Percentiles rank a stretch among this genome's conserved stretches.
Evolutionary conservation across 257 asterid genomes (phyloP).

Genomic region (Ballota nigra): DNA sequence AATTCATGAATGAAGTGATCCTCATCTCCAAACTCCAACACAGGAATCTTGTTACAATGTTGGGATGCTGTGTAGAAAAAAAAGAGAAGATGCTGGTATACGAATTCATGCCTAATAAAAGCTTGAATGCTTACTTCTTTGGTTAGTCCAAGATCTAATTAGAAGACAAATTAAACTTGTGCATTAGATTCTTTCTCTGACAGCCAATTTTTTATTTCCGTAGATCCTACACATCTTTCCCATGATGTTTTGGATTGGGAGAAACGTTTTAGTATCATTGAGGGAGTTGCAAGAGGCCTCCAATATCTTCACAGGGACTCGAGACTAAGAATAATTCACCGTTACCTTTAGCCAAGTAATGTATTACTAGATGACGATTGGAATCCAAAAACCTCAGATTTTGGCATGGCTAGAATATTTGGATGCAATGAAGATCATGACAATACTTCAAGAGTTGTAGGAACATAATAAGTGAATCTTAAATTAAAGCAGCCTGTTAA

Average conservation of each 20-base stretch:
- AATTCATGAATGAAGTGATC: background rate
- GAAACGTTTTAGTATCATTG: conserved; percentile 40
- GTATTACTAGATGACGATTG: conserved; percentile 48
- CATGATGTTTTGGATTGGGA: conserved; percentile 39
- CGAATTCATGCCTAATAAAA: no score
- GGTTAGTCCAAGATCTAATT: no score
- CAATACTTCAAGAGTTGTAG: conserved; percentile 49
- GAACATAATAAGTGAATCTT: conserved; percentile 50
- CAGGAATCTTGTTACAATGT: background rate
- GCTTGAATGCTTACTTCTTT: no score
- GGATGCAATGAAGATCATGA: conserved; percentile 46
- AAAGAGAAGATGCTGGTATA: no score
- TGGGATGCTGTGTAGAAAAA: background rate
- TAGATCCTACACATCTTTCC: conserved; percentile 29
- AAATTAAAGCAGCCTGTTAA: background rate
- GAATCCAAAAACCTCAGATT: conserved; percentile 63
- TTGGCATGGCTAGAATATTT: conserved; percentile 58
- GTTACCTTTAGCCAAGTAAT: conserved; percentile 57
- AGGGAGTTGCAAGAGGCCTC: conserved; percentile 57
- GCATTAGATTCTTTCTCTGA: background rate
- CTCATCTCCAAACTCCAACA: background rate
- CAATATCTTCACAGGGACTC: conserved; percentile 64
- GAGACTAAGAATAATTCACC: conserved; percentile 45
- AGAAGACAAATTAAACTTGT: no score
- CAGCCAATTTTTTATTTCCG: background rate